phyloP scores from a whole-genome alignment of 257 asterid genomes.

The Solanum dulcamara region DNA sequence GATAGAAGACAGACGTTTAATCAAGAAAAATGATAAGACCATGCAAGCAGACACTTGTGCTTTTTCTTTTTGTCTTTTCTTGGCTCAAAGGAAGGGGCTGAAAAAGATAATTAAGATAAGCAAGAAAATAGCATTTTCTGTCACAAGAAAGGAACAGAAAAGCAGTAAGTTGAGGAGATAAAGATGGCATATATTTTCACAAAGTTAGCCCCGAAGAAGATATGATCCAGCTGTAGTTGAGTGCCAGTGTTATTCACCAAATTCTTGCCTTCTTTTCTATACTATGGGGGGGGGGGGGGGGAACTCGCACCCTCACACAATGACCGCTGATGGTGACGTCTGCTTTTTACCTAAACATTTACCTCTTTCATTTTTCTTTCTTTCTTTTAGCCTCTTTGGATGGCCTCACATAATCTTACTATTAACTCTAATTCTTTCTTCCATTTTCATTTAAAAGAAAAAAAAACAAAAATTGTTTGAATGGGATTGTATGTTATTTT shows the following conservation, averaged over 20 bases:
- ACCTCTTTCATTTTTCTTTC: background rate
- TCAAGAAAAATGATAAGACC: slow-evolving; percentile 2
- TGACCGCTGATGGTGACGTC: background rate
- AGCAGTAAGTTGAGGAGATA: slow-evolving; percentile 7
- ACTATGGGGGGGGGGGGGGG: too few relatives aligned
- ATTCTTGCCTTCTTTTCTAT: background rate
- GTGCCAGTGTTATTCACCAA: background rate
- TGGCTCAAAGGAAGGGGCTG: background rate
- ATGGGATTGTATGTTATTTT: too few relatives aligned
- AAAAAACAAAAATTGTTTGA: too few relatives aligned
- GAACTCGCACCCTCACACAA: background rate
- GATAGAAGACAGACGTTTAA: slow-evolving; percentile 1
- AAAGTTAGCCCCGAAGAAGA: background rate
- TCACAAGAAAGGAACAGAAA: background rate
- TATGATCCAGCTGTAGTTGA: background rate
- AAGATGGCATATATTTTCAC: background rate
- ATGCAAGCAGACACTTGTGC: slow-evolving; percentile 37
- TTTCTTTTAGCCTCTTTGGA: background rate
- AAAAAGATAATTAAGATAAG: background rate
- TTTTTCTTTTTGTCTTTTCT: background rate
- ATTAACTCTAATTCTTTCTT: too few relatives aligned
- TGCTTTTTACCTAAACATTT: background rate
- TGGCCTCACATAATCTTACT: too few relatives aligned
- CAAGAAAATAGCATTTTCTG: slow-evolving; percentile 8
- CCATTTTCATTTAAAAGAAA: too few relatives aligned